Conservation (phyloP, 306 rosid species). For the Cyclanthera cordifolia region DNA sequence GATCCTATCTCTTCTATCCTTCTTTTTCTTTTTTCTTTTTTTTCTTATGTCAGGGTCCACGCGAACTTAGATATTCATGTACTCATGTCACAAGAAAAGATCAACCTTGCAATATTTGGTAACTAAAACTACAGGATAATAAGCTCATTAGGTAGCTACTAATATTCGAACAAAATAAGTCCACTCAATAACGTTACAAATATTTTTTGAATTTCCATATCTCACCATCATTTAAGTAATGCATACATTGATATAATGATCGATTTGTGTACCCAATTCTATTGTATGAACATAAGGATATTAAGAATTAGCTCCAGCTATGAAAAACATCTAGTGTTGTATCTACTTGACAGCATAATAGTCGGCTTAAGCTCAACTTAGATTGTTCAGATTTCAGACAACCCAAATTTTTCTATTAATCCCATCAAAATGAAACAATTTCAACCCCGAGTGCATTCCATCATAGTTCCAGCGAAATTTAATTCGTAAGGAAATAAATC, state of each 20-base stretch:
- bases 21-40: background rate
- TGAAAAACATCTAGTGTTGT: background rate
- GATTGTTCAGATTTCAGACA: background rate
- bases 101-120: background rate
- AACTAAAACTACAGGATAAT: background rate
- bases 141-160: background rate
- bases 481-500: background rate
- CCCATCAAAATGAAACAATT: background rate
- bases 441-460: background rate
- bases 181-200: too few species aligned
- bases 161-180: background rate
- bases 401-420: background rate
- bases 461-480: background rate
- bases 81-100: background rate
- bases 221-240: too few species aligned
- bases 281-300: background rate
- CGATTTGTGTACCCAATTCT: background rate
- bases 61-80: background rate
- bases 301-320: background rate
- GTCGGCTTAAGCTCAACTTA: background rate
- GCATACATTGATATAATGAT: background rate
- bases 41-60: background rate
- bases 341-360: background rate
- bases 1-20: background rate
- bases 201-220: too few species aligned